A percentile compares a stretch with the other conserved stretches of the same genome.
phyloP scores from a whole-genome alignment of 1,284 basidiomycete genomes.

The Ustilago esculenta region DNA sequence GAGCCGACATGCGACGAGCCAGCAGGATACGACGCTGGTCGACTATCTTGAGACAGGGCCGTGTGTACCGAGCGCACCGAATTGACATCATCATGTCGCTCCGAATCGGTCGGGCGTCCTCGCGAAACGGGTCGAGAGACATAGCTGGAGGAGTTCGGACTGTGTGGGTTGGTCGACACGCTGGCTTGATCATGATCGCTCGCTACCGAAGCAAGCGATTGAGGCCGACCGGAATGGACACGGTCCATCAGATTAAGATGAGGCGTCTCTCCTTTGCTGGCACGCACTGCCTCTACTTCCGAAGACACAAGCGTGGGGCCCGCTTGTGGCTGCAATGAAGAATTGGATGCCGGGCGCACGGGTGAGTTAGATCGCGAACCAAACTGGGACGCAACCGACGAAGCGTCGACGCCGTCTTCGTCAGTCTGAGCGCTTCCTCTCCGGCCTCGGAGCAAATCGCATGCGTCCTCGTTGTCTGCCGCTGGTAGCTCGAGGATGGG shows the following conservation, averaged over 20 bases:
- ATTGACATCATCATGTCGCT: constrained; percentile 30
- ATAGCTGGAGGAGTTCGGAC: constrained; percentile 38
- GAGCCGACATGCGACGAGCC: constrained; percentile 49
- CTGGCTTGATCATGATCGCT: constrained; percentile 43
- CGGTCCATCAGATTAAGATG: constrained; percentile 45
- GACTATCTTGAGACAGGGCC: constrained; percentile 55
- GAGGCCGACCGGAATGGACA: constrained; percentile 29
- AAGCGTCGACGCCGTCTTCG: constrained; percentile 53
- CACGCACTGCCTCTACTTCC: constrained; percentile 24
- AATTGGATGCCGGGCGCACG: constrained; percentile 14
- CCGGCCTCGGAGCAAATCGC: constrained; percentile 22
- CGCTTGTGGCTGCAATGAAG: constrained; percentile 11
- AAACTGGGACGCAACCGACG: constrained; percentile 61
- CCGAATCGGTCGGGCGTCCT: constrained; percentile 22
- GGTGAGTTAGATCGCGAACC: constrained; percentile 62
- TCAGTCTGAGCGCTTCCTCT: constrained; percentile 31
- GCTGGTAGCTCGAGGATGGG: constrained; percentile 46
- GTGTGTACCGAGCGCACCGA: constrained; percentile 49
- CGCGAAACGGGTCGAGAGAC: constrained; percentile 33
- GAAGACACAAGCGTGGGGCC: constrained; percentile 12
- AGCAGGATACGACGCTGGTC: constrained; percentile 46
- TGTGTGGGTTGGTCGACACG: constrained; percentile 41
- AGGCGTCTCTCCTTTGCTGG: constrained; percentile 17
- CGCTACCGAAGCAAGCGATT: constrained; percentile 27
- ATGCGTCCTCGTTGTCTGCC: constrained; percentile 14